Evolutionary conservation across 2,329 filamentous ascomycete genomes (phyloP), one percentile per base, ranked within the genome.

Genomic region (Graphiopsis chlorocephala): DNA sequence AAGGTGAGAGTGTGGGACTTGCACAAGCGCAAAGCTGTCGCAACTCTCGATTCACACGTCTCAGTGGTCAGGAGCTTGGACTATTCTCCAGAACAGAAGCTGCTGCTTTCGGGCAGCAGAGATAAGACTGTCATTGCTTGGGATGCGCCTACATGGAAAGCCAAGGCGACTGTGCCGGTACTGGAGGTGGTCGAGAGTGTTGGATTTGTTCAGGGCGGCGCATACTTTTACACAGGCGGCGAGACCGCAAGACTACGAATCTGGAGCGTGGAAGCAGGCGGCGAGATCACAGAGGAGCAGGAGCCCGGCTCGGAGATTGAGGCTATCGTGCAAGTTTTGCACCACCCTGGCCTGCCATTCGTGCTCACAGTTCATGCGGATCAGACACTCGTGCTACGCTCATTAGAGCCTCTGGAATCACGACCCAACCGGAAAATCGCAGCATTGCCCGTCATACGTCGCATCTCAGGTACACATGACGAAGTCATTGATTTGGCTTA

Each of bases 401-500:
- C 86, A 1, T 76, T 84, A 73, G 66, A 76, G 74, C 58, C 84
- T 73, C 57, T 85, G 70, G 63, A 75, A 65, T 73, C 72, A 68
- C 47, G 64, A 11, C 26, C 65, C 5, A 63, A 42, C 14, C 20
- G 50, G 12, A 68, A 67, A 26, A 70, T 71, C 26, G 62, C 70
- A 14, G 79, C 85, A n/a, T 76, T 90, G 26, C 81, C 84, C 11
- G 73, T 88, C 0, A 84, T 91, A 52, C 87, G 91, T 70, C 87
- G 92, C 52, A 96, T 99, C 70, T 97, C 94, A 4, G 96, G 95
- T 61, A 97, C 95, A 7, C 93, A 98, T 76, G 96, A 99, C 75
- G 95, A 99, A 76, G 93, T 99, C 61, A 97, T 99, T 70, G 96
- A 99, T 74, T 81, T 99, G 35, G 91, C 90, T 31, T 97, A 95